These are phyloP conservation scores for Leccinum sublutescens DNA, from an alignment of 768 basidiomycete genomes.

Conservation along the genomic window DNA sequence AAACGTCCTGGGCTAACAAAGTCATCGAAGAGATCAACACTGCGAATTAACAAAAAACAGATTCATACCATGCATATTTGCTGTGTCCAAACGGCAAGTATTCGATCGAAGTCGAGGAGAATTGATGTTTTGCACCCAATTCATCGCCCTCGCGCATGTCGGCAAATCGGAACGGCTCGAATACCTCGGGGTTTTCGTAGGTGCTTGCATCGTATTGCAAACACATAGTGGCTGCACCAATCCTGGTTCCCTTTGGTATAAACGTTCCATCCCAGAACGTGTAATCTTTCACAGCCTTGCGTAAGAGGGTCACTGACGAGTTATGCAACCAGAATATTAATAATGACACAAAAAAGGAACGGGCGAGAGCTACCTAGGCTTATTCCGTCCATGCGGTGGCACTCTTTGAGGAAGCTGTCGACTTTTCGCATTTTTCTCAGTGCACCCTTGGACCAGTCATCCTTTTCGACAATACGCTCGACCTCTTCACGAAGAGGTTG, in stretches of 20 bases:
- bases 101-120: background rate
- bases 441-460: constrained; percentile 4
- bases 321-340: background rate
- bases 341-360: background rate
- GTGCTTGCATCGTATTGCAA: background rate
- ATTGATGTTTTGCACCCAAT: background rate
- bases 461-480: background rate
- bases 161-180: constrained; percentile 1
- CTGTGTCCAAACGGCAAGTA: background rate
- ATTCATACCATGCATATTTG: background rate
- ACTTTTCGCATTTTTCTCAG: constrained; percentile 7
- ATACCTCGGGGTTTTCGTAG: background rate
- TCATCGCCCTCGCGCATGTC: background rate
- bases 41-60: background rate
- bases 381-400: constrained; percentile 8
- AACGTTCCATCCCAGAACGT: background rate
- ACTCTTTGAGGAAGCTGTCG: constrained; percentile 12
- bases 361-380: background rate
- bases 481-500: constrained; percentile 10
- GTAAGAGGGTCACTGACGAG: background rate
- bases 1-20: background rate
- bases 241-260: background rate
- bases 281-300: background rate
- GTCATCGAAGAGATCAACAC: background rate
- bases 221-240: background rate